phyloP scores from a whole-genome alignment of 202 grass and related monocot species.

The Schoenoplectus tabernaemontani region DNA sequence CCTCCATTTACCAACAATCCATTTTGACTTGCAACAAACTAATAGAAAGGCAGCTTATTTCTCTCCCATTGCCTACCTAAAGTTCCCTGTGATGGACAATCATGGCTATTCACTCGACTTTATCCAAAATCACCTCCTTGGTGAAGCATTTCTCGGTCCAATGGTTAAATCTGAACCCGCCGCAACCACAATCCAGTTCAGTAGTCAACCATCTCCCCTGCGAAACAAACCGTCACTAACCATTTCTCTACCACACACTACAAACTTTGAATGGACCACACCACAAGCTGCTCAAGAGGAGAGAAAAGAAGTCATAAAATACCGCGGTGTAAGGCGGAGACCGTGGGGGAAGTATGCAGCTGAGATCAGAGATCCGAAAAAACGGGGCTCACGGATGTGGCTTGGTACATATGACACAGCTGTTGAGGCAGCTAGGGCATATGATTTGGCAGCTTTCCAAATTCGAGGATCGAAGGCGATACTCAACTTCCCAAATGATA shows the following conservation, averaged over 20 bases:
- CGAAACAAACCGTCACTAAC: neutral
- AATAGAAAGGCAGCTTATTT: neutral
- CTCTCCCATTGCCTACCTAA: neutral
- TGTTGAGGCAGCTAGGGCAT: conserved; percentile 57
- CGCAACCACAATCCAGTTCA: neutral
- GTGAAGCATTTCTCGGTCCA: neutral
- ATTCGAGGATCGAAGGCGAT: conserved; percentile 79
- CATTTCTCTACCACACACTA: neutral
- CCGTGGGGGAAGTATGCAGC: conserved; percentile 63
- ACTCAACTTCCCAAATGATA: conserved; percentile 84
- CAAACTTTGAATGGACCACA: neutral
- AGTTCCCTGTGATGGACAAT: neutral
- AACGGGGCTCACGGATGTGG: conserved; percentile 60
- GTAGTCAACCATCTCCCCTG: neutral
- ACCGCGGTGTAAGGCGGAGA: conserved; percentile 46
- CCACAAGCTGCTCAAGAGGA: neutral
- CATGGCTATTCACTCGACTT: conserved; percentile 18
- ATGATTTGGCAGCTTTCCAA: conserved; percentile 63
- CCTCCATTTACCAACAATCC: neutral
- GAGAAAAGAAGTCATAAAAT: neutral
- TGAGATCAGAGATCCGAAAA: conserved; percentile 64
- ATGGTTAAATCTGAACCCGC: neutral
- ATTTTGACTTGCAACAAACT: conserved; percentile 1
- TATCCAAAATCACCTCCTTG: neutral
- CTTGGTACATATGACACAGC: conserved; percentile 78